phyloP scores from a whole-genome alignment of 169 alveolate genomes.

The Cyclospora cayetanensis region DNA sequence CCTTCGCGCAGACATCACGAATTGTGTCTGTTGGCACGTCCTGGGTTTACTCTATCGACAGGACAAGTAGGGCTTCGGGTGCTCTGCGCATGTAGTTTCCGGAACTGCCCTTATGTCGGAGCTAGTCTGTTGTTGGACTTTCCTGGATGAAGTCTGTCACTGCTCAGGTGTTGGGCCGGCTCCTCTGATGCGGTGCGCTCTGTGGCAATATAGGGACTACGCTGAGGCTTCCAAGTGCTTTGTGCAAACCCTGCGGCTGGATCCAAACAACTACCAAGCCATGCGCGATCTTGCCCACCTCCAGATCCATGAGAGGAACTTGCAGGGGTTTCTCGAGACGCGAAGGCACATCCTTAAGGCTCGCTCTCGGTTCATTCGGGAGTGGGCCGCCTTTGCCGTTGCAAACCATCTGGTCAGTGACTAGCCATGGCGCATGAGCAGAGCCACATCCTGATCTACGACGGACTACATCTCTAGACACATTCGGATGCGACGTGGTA shows the following conservation, averaged over 20 bases:
- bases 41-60: slow-evolving; percentile 74
- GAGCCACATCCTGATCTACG: not conserved
- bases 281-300: slow-evolving; percentile 87
- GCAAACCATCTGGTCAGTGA: slow-evolving; percentile 81
- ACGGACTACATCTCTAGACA: no score
- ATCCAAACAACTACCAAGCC: slow-evolving; percentile 83
- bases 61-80: slow-evolving; percentile 73
- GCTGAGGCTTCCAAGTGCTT: slow-evolving; percentile 89
- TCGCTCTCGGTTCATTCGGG: slow-evolving; percentile 79
- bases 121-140: no score
- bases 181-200: not conserved
- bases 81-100: no score
- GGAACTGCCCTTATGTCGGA: no score
- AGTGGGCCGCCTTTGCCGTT: slow-evolving; percentile 88
- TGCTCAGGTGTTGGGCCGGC: not conserved
- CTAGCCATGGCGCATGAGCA: not conserved
- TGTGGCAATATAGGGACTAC: slow-evolving; percentile 79
- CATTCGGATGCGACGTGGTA: no score
- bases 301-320: slow-evolving; percentile 85
- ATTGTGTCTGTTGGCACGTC: slow-evolving; percentile 77
- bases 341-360: slow-evolving; percentile 80
- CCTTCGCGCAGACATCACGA: slow-evolving; percentile 69
- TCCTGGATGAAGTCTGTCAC: no score
- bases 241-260: slow-evolving; percentile 82
- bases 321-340: slow-evolving; percentile 85